These are phyloP conservation scores for Akanthomyces dipterigenus DNA, from an alignment of 2,329 filamentous ascomycete species.

Conservation along the genomic window DNA sequence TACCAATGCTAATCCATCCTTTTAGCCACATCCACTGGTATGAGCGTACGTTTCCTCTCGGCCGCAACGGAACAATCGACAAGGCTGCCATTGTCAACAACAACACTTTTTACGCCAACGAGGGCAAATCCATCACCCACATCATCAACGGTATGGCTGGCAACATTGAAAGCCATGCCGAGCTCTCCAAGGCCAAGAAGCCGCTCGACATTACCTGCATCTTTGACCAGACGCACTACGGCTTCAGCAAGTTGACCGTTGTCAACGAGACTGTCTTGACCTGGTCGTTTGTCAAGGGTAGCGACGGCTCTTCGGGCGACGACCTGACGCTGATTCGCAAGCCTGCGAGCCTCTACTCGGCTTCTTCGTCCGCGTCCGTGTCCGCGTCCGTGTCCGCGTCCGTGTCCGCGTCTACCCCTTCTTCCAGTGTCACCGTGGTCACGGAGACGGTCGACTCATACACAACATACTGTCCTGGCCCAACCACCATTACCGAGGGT, in stretches of 20 bases:
- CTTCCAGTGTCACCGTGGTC: conserved; percentile 35
- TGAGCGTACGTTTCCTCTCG: conserved; percentile 18
- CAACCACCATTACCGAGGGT: conserved; percentile 52
- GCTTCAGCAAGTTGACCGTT: conserved; percentile 34
- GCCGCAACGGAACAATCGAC: conserved; percentile 32
- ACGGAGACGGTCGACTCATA: conserved; percentile 55
- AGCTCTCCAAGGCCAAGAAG: conserved; percentile 26
- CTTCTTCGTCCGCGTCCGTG: background rate
- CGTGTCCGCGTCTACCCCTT: background rate
- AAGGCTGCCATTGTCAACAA: conserved; percentile 34
- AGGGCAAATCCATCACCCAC: conserved; percentile 41
- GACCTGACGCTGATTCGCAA: conserved; percentile 20
- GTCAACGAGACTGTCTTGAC: conserved; percentile 32
- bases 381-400: background rate
- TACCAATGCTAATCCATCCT: background rate
- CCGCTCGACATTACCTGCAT: conserved; percentile 35
- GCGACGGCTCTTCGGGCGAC: conserved; percentile 32
- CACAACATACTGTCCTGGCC: conserved; percentile 59
- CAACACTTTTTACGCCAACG: conserved; percentile 40
- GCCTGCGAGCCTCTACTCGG: background rate
- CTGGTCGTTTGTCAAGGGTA: conserved; percentile 40
- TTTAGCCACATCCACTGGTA: conserved; percentile 20
- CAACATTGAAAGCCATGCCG: conserved; percentile 43
- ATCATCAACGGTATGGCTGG: conserved; percentile 48
- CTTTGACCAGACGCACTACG: conserved; percentile 39